phyloP scores from a whole-genome alignment of 2,329 filamentous ascomycete genomes.

The Xylaria hypoxylon region DNA sequence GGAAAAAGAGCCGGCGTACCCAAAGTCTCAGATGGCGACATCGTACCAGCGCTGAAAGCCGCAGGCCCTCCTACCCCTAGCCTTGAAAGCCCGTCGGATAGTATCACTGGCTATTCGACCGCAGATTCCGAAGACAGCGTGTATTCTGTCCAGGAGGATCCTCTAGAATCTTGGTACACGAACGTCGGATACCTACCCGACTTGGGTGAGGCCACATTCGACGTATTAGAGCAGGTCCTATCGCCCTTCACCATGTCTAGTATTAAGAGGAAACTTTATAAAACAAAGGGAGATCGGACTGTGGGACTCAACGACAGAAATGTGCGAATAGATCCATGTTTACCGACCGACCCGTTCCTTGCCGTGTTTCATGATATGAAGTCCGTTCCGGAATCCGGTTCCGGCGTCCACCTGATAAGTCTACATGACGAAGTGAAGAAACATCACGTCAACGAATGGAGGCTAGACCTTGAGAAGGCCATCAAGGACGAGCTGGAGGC shows the following conservation, averaged over 20 bases:
- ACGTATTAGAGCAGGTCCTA: constrained; percentile 23
- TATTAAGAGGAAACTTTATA: constrained; percentile 5
- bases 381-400: constrained; percentile 10
- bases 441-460: constrained; percentile 8
- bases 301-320: constrained; percentile 20
- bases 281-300: neutral
- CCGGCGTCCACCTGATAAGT: neutral
- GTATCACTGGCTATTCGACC: neutral
- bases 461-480: constrained; percentile 9
- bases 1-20: neutral
- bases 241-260: constrained; percentile 10
- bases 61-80: neutral
- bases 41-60: neutral
- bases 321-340: constrained; percentile 5
- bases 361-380: neutral
- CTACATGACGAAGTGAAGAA: constrained; percentile 17
- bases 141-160: constrained; percentile 8
- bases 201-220: constrained; percentile 2
- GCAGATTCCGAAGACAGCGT: constrained; percentile 9
- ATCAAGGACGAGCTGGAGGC: neutral
- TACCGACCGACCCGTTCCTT: constrained; percentile 17
- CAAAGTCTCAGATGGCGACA: neutral
- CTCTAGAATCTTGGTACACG: constrained; percentile 15
- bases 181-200: constrained; percentile 12
- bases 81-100: neutral